Percentiles rank a stretch among this genome's conserved stretches.
Evolutionary conservation across 106 monocot species (phyloP).

Genomic region (Dendrobium huoshanense): DNA sequence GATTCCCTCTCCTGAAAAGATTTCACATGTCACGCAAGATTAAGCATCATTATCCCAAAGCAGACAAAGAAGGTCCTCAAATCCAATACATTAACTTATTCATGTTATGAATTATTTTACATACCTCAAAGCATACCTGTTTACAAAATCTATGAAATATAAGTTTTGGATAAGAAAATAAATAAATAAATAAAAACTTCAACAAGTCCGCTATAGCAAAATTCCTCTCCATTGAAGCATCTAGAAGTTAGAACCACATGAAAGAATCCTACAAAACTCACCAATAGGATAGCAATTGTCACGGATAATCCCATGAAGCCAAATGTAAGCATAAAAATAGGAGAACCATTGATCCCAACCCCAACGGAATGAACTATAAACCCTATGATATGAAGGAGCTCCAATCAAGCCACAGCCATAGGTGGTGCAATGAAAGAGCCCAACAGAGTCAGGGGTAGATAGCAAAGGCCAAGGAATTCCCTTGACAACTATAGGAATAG

Average conservation of each 20-base stretch:
- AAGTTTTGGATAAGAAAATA: not conserved
- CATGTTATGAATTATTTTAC: not conserved
- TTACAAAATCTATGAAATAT: not conserved
- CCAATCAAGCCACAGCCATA: not conserved
- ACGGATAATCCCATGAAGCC: not conserved
- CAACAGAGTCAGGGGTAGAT: not conserved
- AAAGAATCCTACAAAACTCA: not conserved
- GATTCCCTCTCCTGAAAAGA: not conserved
- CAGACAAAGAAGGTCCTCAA: not conserved
- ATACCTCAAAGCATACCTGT: not conserved
- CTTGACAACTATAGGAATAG: not conserved
- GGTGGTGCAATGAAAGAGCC: not conserved
- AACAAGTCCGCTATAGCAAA: not conserved
- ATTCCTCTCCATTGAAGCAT: not conserved
- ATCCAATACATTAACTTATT: not conserved
- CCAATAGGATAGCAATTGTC: not conserved
- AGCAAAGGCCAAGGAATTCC: no score
- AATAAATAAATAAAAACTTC: not conserved
- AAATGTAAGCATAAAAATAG: not conserved
- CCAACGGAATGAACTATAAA: no score
- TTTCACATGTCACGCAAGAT: not conserved
- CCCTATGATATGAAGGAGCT: no score
- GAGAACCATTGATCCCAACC: no score
- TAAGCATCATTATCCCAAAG: not conserved
- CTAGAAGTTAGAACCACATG: not conserved